phyloP scores from a whole-genome alignment of 108 stramenopile genomes.

The Chaetoceros muelleri region DNA sequence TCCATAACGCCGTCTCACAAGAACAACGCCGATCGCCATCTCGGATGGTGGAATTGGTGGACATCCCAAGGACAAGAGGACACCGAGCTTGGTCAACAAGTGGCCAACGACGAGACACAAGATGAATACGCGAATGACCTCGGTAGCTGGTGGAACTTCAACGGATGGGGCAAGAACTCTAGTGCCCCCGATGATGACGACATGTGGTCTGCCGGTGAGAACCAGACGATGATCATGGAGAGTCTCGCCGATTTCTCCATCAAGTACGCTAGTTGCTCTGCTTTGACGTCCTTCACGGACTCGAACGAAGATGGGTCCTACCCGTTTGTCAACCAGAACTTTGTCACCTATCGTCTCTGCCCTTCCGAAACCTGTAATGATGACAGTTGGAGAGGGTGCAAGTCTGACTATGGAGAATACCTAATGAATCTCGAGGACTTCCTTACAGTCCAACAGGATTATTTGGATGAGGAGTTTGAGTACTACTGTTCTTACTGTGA shows the following conservation, averaged over 20 bases:
- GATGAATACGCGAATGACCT: neutral
- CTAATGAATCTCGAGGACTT: neutral
- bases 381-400: neutral
- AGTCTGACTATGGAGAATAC: neutral
- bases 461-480: neutral
- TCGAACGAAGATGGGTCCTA: constrained; percentile 11
- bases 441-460: neutral
- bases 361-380: neutral
- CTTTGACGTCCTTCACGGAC: constrained; percentile 30
- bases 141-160: neutral
- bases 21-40: neutral
- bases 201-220: neutral
- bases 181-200: neutral
- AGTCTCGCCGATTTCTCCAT: neutral
- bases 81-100: too few relatives aligned
- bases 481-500: neutral
- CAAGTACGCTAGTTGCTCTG: neutral
- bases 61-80: neutral
- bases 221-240: neutral
- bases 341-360: neutral
- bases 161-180: neutral
- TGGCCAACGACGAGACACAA: neutral
- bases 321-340: neutral
- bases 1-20: neutral
- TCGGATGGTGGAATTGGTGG: neutral